These are phyloP conservation scores for Bryoglossum gracile DNA, from an alignment of 495 filamentous ascomycete species.

Conservation along the genomic window DNA sequence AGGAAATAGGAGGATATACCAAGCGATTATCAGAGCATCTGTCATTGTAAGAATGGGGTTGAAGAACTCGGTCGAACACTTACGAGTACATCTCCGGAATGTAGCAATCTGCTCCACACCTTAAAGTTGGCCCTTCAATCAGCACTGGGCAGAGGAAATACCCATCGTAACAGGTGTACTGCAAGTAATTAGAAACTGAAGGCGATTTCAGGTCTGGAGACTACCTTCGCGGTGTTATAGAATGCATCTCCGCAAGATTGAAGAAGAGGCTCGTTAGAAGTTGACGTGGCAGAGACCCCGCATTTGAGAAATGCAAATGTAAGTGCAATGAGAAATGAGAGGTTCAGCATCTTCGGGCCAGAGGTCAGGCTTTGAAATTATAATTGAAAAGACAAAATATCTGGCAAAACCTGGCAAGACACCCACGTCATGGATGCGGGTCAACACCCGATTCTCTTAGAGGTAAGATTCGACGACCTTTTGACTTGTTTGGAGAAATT, in stretches of 20 bases:
- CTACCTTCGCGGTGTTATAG: constrained; percentile 31
- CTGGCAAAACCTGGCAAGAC: too few species aligned
- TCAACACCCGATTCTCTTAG: too few species aligned
- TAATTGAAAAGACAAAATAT: too few species aligned
- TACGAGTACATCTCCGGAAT: constrained; percentile 30
- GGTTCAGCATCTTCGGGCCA: too few species aligned
- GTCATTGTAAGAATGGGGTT: constrained; percentile 1
- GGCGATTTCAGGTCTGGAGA: background rate
- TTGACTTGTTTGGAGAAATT: too few species aligned
- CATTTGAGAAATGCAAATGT: background rate
- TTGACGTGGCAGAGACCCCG: background rate
- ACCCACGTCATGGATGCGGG: too few species aligned
- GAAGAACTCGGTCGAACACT: constrained; percentile 6
- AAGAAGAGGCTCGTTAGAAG: constrained; percentile 13
- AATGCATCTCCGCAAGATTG: constrained; percentile 31
- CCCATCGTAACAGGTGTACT: constrained; percentile 39
- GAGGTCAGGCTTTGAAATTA: too few species aligned
- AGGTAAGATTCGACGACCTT: too few species aligned
- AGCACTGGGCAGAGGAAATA: constrained; percentile 37
- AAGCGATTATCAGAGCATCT: constrained; percentile 27
- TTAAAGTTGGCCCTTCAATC: constrained; percentile 29
- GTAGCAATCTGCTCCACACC: constrained; percentile 36
- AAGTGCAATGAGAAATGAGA: background rate
- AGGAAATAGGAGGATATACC: constrained; percentile 20
- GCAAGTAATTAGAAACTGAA: background rate